A percentile compares a stretch with the other conserved stretches of the same genome.
These are phyloP conservation scores for Xylariales sp. DNA, from an alignment of 2,329 filamentous ascomycete species.

Conservation along the genomic window DNA sequence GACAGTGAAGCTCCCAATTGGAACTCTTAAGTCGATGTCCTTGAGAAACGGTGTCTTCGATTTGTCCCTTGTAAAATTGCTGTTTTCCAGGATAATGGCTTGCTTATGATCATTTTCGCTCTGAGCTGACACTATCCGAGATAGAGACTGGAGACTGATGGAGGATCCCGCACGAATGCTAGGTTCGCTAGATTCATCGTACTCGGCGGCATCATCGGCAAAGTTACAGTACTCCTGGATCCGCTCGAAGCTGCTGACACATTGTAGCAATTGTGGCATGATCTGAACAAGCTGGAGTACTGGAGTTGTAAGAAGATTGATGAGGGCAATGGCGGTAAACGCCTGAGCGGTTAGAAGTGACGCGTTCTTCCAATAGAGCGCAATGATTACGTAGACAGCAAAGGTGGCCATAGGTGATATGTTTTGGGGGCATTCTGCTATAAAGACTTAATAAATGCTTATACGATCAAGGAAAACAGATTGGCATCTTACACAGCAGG, in stretches of 20 bases:
- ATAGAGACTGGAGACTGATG: not conserved
- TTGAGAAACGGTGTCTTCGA: slow-evolving; percentile 8
- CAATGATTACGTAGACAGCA: slow-evolving; percentile 20
- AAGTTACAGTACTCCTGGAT: slow-evolving; percentile 16
- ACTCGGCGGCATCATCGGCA: not conserved
- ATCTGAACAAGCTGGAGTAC: slow-evolving; percentile 15
- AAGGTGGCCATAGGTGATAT: slow-evolving; percentile 22
- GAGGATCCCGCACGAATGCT: not conserved
- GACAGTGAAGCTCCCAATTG: slow-evolving; percentile 6
- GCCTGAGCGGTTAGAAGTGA: slow-evolving; percentile 13
- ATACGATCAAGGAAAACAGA: not conserved
- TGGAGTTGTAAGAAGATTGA: slow-evolving; percentile 15
- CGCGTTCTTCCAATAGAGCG: slow-evolving; percentile 12
- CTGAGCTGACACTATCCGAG: not conserved
- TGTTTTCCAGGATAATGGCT: too few relatives aligned
- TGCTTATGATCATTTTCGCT: not conserved
- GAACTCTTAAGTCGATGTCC: slow-evolving; percentile 12
- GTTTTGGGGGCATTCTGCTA: not conserved
- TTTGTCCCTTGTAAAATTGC: too few relatives aligned
- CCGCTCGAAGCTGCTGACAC: slow-evolving; percentile 16
- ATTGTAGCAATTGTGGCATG: slow-evolving; percentile 12
- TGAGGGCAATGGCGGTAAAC: slow-evolving; percentile 17
- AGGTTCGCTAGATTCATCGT: not conserved
- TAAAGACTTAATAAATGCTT: not conserved
- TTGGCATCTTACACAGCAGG: not conserved